Percentiles rank a stretch among this genome's conserved stretches.
Evolutionary conservation across 2,329 filamentous ascomycete genomes (phyloP).

Genomic region (Fonsecaea pedrosoi): DNA sequence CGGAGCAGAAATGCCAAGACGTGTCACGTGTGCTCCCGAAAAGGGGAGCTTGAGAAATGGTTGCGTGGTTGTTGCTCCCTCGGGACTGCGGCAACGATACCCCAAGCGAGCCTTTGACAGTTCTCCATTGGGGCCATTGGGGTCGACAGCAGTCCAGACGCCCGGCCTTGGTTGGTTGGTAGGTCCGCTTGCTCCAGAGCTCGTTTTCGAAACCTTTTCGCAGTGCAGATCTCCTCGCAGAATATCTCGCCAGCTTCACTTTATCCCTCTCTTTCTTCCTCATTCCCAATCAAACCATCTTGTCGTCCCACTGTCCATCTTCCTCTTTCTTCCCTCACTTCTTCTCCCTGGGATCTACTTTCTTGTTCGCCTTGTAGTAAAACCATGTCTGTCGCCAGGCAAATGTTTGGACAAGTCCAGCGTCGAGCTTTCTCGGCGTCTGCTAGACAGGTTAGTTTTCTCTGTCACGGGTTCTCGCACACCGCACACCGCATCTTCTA

Average conservation of each 20-base stretch:
- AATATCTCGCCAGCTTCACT: constrained; percentile 12
- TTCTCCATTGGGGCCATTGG: neutral
- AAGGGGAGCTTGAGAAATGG: constrained; percentile 1
- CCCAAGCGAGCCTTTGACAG: constrained; percentile 1
- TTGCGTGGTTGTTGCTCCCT: neutral
- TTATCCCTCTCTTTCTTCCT: constrained; percentile 7
- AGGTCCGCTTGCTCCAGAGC: neutral
- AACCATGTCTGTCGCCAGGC: constrained; percentile 40
- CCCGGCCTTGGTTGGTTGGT: neutral
- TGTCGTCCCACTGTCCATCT: neutral
- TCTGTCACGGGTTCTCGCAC: neutral
- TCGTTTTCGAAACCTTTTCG: constrained; percentile 15
- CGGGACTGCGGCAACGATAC: constrained; percentile 21
- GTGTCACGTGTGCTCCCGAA: constrained; percentile 8
- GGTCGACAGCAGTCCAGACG: neutral
- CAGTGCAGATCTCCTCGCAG: constrained; percentile 9
- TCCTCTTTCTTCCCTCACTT: neutral
- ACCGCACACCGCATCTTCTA: constrained; percentile 12
- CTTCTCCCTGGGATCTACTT: neutral
- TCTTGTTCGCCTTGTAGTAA: neutral
- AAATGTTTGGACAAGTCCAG: constrained; percentile 63
- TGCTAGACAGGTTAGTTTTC: constrained; percentile 71
- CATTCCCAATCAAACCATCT: constrained; percentile 4
- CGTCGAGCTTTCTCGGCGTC: constrained; percentile 82
- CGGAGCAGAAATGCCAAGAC: constrained; percentile 20